Evolutionary conservation across 2,329 filamentous ascomycete species (phyloP).

Genomic region (Claviceps spartinae): DNA sequence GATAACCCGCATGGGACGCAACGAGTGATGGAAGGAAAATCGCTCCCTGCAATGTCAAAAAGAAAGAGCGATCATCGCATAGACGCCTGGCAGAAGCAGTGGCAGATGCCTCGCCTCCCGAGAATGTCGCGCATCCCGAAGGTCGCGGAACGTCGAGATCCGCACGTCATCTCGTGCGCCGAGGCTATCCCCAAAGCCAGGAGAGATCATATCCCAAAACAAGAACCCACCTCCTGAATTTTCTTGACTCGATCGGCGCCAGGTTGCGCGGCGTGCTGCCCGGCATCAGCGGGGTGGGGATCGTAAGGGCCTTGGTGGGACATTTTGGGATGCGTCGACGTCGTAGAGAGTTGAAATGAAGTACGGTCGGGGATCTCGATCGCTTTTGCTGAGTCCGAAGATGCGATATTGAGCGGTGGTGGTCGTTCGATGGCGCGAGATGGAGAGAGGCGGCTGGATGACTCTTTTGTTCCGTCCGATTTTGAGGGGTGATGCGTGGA

Average conservation of each 20-base stretch:
- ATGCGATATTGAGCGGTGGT: not conserved
- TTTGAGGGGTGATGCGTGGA: constrained; percentile 7
- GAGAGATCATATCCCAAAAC: not conserved
- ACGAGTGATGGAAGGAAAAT: too few species aligned
- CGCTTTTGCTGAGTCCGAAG: not conserved
- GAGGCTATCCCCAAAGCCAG: not conserved
- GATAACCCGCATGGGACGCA: too few species aligned
- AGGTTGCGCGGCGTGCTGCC: constrained; percentile 1
- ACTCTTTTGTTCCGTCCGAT: not conserved
- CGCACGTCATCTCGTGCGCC: not conserved
- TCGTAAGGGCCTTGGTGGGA: constrained; percentile 7
- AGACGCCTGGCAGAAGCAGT: too few species aligned
- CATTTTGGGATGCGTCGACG: constrained; percentile 1
- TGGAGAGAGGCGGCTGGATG: not conserved
- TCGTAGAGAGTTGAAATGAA: not conserved
- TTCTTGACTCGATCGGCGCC: constrained; percentile 2
- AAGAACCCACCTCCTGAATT: constrained; percentile 4
- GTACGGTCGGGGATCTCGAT: constrained; percentile 9
- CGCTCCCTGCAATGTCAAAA: too few species aligned
- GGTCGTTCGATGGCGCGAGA: not conserved
- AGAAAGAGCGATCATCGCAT: too few species aligned
- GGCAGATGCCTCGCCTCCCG: too few species aligned
- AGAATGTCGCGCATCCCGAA: too few species aligned
- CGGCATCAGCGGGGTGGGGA: constrained; percentile 5
- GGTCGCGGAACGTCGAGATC: too few species aligned